phyloP scores from a whole-genome alignment of 768 basidiomycete genomes.

The Dictyophora rubrovolvata region DNA sequence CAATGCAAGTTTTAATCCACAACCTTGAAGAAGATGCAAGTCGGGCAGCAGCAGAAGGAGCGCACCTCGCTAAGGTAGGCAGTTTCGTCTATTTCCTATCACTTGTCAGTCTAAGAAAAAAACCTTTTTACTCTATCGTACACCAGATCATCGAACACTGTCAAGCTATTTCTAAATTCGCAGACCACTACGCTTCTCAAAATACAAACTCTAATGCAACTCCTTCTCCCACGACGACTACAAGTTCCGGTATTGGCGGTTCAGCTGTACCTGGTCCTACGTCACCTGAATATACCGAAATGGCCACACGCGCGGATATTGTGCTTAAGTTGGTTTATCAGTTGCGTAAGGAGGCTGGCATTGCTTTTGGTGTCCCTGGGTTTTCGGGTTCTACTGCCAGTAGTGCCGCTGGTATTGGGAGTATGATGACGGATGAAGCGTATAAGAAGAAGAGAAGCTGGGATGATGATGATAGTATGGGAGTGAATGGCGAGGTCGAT shows the following conservation, averaged over 20 bases:
- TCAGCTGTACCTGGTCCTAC: conserved; percentile 32
- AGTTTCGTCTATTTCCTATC: too few species aligned
- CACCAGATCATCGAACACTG: conserved; percentile 56
- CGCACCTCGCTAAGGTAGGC: conserved; percentile 15
- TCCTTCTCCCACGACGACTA: conserved; percentile 14
- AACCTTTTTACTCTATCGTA: not conserved
- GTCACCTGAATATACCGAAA: conserved; percentile 51
- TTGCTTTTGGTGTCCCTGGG: conserved; percentile 16
- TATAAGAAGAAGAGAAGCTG: not conserved
- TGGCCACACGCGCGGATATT: conserved; percentile 53
- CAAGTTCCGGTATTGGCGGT: not conserved
- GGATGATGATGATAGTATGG: not conserved
- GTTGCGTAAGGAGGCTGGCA: conserved; percentile 32
- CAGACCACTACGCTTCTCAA: conserved; percentile 46
- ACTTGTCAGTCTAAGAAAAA: not conserved
- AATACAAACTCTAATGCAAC: not conserved
- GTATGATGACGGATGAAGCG: conserved; percentile 35
- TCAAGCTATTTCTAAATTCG: conserved; percentile 49
- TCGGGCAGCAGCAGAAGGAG: conserved; percentile 25
- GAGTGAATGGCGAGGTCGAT: not conserved
- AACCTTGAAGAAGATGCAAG: conserved; percentile 28
- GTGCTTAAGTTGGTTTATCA: conserved; percentile 64
- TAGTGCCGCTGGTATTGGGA: conserved; percentile 15
- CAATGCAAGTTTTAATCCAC: conserved; percentile 23
- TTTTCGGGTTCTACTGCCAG: conserved; percentile 12